A percentile compares a stretch with the other conserved stretches of the same genome.
These are phyloP conservation scores for Paratinospora sagittata DNA, from an alignment of 164 flowering plant genomes.

Conservation along the genomic window DNA sequence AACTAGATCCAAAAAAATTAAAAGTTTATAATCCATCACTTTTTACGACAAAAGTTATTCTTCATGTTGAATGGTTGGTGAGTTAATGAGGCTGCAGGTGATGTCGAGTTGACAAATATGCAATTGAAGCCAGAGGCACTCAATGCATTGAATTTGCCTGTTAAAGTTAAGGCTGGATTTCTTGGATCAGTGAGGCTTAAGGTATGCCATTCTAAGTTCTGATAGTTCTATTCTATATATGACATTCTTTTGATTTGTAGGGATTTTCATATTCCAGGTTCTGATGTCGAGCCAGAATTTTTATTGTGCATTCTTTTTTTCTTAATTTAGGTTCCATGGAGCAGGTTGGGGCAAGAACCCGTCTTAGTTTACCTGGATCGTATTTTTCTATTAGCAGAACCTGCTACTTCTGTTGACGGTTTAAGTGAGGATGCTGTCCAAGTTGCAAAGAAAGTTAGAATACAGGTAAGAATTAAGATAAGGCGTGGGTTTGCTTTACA, in stretches of 20 bases:
- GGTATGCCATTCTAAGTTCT: slow-evolving; percentile 37
- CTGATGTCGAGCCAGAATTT: background rate
- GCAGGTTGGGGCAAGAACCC: slow-evolving; percentile 99
- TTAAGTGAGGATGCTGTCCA: slow-evolving; percentile 75
- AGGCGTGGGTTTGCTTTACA: slow-evolving; percentile 12
- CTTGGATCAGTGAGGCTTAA: slow-evolving; percentile 96
- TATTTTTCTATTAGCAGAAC: slow-evolving; percentile 83
- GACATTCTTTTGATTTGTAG: background rate
- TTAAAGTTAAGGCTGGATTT: slow-evolving; percentile 97
- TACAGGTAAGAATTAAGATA: slow-evolving; percentile 44
- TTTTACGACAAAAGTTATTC: background rate
- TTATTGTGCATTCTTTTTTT: background rate
- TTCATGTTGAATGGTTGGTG: background rate
- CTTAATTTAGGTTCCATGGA: slow-evolving; percentile 89
- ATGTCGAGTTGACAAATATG: slow-evolving; percentile 95
- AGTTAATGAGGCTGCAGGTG: slow-evolving; percentile 45
- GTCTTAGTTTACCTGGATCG: slow-evolving; percentile 85
- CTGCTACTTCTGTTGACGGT: slow-evolving; percentile 84
- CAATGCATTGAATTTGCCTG: slow-evolving; percentile 91
- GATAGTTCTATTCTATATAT: background rate
- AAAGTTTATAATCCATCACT: background rate
- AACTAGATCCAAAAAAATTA: background rate
- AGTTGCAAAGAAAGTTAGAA: slow-evolving; percentile 70
- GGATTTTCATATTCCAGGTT: background rate
- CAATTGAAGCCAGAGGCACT: slow-evolving; percentile 99